Evolutionary conservation across 2,329 filamentous ascomycete species (phyloP).

Genomic region (Coleophoma eucalyptorum): DNA sequence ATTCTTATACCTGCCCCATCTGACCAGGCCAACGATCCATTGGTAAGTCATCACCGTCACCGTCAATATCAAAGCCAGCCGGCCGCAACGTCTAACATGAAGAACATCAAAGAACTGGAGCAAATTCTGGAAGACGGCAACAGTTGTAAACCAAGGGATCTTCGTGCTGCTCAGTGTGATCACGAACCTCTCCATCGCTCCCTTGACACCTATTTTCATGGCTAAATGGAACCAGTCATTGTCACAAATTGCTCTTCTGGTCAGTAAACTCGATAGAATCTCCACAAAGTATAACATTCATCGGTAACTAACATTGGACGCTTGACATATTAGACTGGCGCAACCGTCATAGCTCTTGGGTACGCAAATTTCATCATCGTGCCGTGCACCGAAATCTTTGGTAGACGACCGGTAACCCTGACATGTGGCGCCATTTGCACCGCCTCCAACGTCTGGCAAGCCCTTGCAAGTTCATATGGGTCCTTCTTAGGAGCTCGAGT

Average conservation of each 20-base stretch:
- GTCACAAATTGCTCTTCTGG: constrained; percentile 28
- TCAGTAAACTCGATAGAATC: no score
- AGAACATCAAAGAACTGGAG: not conserved
- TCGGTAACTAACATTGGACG: no score
- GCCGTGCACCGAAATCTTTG: constrained; percentile 39
- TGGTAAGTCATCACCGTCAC: not conserved
- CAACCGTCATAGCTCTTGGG: constrained; percentile 39
- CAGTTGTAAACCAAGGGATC: not conserved
- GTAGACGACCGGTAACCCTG: constrained; percentile 39
- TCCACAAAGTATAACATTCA: no score
- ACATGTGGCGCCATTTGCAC: constrained; percentile 33
- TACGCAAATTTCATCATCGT: constrained; percentile 40
- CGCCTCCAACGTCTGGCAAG: constrained; percentile 41
- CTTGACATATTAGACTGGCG: no score
- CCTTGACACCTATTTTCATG: not conserved
- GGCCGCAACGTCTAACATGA: not conserved
- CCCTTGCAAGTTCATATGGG: constrained; percentile 47
- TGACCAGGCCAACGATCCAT: not conserved
- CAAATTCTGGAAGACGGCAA: not conserved
- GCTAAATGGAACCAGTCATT: no score
- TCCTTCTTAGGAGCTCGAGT: constrained; percentile 54
- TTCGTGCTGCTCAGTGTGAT: not conserved
- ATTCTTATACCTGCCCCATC: no score
- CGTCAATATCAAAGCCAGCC: not conserved
- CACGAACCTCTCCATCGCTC: not conserved